Evolutionary conservation across 2,329 filamentous ascomycete species (phyloP).

Genomic region (Amauroascus niger): DNA sequence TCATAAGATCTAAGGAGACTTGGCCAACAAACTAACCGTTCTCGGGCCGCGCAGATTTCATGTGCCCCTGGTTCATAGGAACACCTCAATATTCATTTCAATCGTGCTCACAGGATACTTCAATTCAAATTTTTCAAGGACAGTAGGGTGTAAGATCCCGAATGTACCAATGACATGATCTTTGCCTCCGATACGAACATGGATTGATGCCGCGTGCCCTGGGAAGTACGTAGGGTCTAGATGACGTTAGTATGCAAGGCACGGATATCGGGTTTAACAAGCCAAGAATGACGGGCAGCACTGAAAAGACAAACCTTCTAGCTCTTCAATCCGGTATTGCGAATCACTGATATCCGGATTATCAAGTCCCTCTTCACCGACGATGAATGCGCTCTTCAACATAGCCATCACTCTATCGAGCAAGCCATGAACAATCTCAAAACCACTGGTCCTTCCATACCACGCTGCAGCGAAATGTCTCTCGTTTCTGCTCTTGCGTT

Average conservation of each 20-base stretch:
- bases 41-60: too few species aligned
- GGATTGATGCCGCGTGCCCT: constrained; percentile 79
- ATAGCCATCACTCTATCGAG: constrained; percentile 87
- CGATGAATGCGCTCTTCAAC: constrained; percentile 74
- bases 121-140: constrained; percentile 87
- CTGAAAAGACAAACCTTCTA: constrained; percentile 56
- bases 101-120: constrained; percentile 87
- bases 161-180: constrained; percentile 74
- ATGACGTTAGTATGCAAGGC: constrained; percentile 2
- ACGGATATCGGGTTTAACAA: not conserved
- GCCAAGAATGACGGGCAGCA: not conserved
- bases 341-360: constrained; percentile 49
- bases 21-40: too few species aligned
- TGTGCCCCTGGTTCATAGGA: constrained; percentile 50
- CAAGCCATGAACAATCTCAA: constrained; percentile 90
- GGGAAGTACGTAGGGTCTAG: constrained; percentile 77
- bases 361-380: constrained; percentile 60
- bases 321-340: constrained; percentile 90
- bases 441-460: constrained; percentile 89
- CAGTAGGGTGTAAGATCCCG: constrained; percentile 85
- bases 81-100: constrained; percentile 88
- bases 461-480: constrained; percentile 91
- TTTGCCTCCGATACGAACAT: constrained; percentile 64
- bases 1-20: not conserved
- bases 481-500: constrained; percentile 86